phyloP scores from a whole-genome alignment of 352 stramenopile genomes.

The Phytophthora kernoviae region DNA sequence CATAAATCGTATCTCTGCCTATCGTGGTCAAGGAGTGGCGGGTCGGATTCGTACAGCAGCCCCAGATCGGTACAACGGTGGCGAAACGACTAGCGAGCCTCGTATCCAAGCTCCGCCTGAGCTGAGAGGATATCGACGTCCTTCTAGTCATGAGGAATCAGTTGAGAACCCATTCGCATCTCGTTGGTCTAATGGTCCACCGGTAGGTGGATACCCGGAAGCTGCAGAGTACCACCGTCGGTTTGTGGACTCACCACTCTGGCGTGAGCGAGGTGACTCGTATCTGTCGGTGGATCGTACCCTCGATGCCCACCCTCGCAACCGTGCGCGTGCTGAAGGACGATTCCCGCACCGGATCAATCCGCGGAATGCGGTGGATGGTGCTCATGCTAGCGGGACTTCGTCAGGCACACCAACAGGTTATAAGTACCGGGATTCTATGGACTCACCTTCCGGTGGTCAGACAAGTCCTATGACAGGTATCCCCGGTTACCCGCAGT shows the following conservation, averaged over 20 bases:
- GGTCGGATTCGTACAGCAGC: conserved; percentile 26
- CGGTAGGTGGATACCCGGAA: neutral
- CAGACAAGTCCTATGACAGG: conserved; percentile 21
- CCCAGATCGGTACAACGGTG: conserved; percentile 18
- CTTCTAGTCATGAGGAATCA: conserved; percentile 16
- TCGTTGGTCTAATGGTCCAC: conserved; percentile 28
- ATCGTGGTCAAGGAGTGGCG: conserved; percentile 26
- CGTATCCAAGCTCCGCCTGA: conserved; percentile 26
- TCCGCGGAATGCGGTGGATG: conserved; percentile 5
- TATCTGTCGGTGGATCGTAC: conserved; percentile 20
- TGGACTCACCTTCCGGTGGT: conserved; percentile 15
- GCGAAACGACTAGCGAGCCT: conserved; percentile 22
- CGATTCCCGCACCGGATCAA: conserved; percentile 32
- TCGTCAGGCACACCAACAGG: conserved; percentile 5
- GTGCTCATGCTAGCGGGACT: conserved; percentile 4
- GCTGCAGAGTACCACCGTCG: conserved; percentile 35
- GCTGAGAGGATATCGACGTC: conserved; percentile 22
- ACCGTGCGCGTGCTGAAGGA: conserved; percentile 22
- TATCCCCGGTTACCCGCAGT: conserved; percentile 26
- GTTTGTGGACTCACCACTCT: conserved; percentile 42
- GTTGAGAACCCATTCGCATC: conserved; percentile 30
- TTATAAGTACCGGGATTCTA: conserved; percentile 26
- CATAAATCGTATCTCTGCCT: conserved; percentile 20
- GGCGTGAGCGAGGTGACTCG: conserved; percentile 35
- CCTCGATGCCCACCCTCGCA: conserved; percentile 22